Evolutionary conservation across 306 rosid genomes (phyloP).

Genomic region (Hippophae rhamnoides): DNA sequence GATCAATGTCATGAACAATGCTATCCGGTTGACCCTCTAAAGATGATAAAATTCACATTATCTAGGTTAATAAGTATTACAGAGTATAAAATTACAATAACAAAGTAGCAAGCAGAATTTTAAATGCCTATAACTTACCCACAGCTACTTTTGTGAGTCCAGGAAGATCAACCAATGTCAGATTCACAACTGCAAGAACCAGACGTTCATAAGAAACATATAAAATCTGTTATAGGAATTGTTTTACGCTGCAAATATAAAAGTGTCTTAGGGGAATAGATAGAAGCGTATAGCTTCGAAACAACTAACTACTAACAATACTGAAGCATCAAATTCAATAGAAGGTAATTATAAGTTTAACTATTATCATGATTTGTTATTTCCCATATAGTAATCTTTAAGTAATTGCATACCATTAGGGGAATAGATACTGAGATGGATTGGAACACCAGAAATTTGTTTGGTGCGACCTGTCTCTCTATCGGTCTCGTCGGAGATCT

Average conservation of each 20-base stretch:
- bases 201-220: background rate
- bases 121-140: slow-evolving; percentile 18
- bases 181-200: slow-evolving; percentile 30
- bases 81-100: background rate
- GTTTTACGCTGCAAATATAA: background rate
- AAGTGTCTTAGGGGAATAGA: background rate
- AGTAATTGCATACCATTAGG: slow-evolving; percentile 24
- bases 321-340: background rate
- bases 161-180: slow-evolving; percentile 41
- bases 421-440: slow-evolving; percentile 41
- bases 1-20: slow-evolving; percentile 35
- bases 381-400: no score
- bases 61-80: background rate
- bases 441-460: slow-evolving; percentile 32
- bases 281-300: no score
- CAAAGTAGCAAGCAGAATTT: background rate
- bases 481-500: slow-evolving; percentile 39
- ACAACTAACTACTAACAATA: background rate
- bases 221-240: background rate
- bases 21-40: slow-evolving; percentile 38
- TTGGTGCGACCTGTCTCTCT: slow-evolving; percentile 34
- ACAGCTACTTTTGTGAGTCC: slow-evolving; percentile 45
- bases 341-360: no score
- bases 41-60: slow-evolving; percentile 9
- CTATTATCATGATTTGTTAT: no score